Conservation (phyloP, 1,284 basidiomycete species). For the Meira nashicola region DNA sequence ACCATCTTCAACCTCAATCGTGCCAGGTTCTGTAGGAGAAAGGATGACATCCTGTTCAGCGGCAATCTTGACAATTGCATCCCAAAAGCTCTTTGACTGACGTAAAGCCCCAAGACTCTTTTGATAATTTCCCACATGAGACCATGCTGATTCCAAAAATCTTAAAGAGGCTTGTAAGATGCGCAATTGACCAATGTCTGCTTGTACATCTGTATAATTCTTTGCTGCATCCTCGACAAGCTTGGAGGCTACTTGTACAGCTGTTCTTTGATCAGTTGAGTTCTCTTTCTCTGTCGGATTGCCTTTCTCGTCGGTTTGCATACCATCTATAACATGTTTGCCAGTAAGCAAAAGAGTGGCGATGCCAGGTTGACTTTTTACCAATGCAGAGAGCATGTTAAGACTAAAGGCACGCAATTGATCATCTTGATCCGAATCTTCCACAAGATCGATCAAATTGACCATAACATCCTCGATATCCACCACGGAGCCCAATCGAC, state of each 20-base stretch:
- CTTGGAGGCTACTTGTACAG: slow-evolving; percentile 56
- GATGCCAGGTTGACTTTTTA: slow-evolving; percentile 80
- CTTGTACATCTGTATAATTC: slow-evolving; percentile 69
- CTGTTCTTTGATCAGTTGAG: slow-evolving; percentile 30
- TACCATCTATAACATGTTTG: slow-evolving; percentile 57
- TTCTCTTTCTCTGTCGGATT: slow-evolving; percentile 28
- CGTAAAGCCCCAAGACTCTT: slow-evolving; percentile 61
- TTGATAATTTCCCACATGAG: slow-evolving; percentile 72
- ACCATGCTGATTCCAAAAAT: slow-evolving; percentile 77
- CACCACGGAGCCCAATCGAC: slow-evolving; percentile 48
- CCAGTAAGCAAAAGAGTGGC: slow-evolving; percentile 75
- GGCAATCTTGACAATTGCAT: slow-evolving; percentile 62
- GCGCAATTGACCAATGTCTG: slow-evolving; percentile 33
- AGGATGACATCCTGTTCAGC: slow-evolving; percentile 62
- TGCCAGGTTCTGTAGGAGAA: slow-evolving; percentile 17
- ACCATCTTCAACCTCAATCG: slow-evolving; percentile 16
- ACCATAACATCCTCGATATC: slow-evolving; percentile 40
- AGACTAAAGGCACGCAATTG: slow-evolving; percentile 69
- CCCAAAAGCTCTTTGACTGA: slow-evolving; percentile 64
- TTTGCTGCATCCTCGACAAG: slow-evolving; percentile 64
- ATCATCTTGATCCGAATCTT: slow-evolving; percentile 62
- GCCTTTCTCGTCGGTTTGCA: slow-evolving; percentile 20
- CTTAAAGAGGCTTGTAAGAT: slow-evolving; percentile 70
- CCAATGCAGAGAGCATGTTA: slow-evolving; percentile 74
- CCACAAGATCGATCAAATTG: slow-evolving; percentile 33